Evolutionary conservation across 1,284 basidiomycete species (phyloP), one percentile per base, ranked within the genome.

Genomic region (Schizophyllum commune): DNA sequence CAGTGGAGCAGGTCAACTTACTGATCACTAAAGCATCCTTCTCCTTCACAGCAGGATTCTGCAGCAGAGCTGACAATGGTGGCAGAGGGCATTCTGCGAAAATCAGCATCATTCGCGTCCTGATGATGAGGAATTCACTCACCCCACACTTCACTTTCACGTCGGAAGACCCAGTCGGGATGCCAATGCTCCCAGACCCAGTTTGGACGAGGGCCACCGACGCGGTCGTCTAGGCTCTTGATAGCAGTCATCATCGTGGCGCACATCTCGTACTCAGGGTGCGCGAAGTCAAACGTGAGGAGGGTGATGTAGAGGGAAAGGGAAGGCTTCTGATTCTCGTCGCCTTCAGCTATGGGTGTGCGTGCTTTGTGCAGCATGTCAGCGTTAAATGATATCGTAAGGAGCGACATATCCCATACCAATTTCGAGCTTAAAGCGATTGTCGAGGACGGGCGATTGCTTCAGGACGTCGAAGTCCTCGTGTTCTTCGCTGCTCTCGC

Each of bases 101-200:
- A 61, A 58, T 51, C 33, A 39, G 32, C 27, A 27, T 27, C 27
- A 32, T 65, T 20, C 61, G 17, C 52, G 32, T 6, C 19, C 55
- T 55, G 56, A 52, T 19, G 47, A 55, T 22, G 5, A 20, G 52
- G 52, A 15, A 57, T 32, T 15, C 9, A 59, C 69, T 64, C 66
- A 88, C 86, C 83, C 83, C 85, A 89, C 53, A 89, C 87, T 75
- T 91, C 88, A 61, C 81, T 81, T 64, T 85, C 83, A 63, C 81
- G 79, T 60, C 84, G 75, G 72, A 91, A 88, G 1, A 82, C 76
- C 81, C 83, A 86, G 61, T 85, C 83, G 62, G 77, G 79, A 63
- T 86, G 79, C 82, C 84, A 85, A 63, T 75, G 76, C 62, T 88
- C 84, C 88, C 88, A 91, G 32, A 85, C 75, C 85, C 87, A 91